These are phyloP conservation scores for Elsinoe australis DNA, from an alignment of 2,329 filamentous ascomycete genomes.

Conservation along the genomic window DNA sequence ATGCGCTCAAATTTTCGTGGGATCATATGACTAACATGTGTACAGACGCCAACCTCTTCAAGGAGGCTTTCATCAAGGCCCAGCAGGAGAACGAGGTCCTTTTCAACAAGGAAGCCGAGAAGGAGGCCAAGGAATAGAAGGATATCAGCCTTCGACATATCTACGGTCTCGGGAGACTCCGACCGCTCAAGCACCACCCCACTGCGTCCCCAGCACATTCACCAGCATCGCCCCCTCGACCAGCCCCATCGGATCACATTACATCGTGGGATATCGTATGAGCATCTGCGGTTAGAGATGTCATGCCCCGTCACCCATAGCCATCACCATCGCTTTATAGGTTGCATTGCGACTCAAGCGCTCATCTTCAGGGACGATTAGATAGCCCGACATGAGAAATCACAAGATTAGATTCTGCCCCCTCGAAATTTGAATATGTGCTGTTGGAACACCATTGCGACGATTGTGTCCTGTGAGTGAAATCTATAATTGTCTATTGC, in stretches of 20 bases:
- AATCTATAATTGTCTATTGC: too few species aligned
- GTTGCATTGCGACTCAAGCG: constrained; percentile 2
- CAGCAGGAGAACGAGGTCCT: constrained; percentile 91
- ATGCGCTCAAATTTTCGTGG: not conserved
- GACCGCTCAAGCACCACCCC: not conserved
- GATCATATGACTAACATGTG: constrained; percentile 16
- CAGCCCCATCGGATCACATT: too few species aligned
- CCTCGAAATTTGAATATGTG: too few species aligned
- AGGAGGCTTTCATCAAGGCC: constrained; percentile 93
- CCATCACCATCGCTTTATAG: constrained; percentile 11
- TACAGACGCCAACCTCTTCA: constrained; percentile 90
- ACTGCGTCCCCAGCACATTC: not conserved
- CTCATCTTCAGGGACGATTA: constrained; percentile 4
- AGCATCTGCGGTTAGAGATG: too few species aligned
- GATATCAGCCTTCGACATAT: not conserved
- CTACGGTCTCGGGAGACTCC: not conserved
- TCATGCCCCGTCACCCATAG: constrained; percentile 3
- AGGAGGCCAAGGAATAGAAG: constrained; percentile 4
- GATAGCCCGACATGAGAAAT: constrained; percentile 2
- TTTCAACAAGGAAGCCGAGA: constrained; percentile 45
- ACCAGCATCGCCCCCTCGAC: too few species aligned
- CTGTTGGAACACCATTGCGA: too few species aligned
- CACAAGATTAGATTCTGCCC: not conserved
- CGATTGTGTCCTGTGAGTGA: too few species aligned
- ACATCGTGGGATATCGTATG: too few species aligned